Evolutionary conservation across 2,329 filamentous ascomycete species (phyloP).

Genomic region (Chrysoporthe puriensis): DNA sequence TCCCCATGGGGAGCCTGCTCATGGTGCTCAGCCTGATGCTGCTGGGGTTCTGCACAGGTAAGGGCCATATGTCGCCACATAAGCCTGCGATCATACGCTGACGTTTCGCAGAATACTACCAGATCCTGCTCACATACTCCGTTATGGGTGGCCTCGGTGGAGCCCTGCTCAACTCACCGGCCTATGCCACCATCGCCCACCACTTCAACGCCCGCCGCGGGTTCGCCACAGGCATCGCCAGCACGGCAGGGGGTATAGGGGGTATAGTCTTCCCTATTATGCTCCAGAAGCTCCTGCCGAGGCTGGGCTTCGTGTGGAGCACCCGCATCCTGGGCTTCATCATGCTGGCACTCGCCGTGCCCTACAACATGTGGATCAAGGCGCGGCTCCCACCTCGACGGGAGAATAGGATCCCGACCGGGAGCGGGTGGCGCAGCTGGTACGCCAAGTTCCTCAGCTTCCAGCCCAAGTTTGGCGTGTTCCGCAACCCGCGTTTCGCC

Average conservation of each 20-base stretch:
- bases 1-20: constrained; percentile 65
- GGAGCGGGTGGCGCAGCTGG: not conserved
- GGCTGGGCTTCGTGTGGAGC: constrained; percentile 53
- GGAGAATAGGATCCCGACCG: constrained; percentile 33
- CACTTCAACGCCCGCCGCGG: constrained; percentile 77
- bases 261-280: constrained; percentile 66
- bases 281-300: constrained; percentile 49
- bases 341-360: constrained; percentile 48
- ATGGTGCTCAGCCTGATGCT: constrained; percentile 66
- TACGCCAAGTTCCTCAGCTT: constrained; percentile 37
- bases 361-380: constrained; percentile 53
- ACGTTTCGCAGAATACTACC: constrained; percentile 64
- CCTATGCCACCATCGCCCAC: constrained; percentile 75
- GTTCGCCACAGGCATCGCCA: constrained; percentile 80
- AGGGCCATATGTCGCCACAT: not conserved
- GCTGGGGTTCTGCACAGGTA: constrained; percentile 67
- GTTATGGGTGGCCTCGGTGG: constrained; percentile 73
- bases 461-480: constrained; percentile 63
- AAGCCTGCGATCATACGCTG: constrained; percentile 12
- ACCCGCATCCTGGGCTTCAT: constrained; percentile 56
- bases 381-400: constrained; percentile 56
- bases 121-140: constrained; percentile 79
- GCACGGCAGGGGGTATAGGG: constrained; percentile 70
- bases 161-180: constrained; percentile 77
- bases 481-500: constrained; percentile 61